Percentiles rank a stretch among this genome's conserved stretches.
These are phyloP conservation scores for Endotrypanum monterogeii DNA, from an alignment of 208 protist species.

Conservation along the genomic window DNA sequence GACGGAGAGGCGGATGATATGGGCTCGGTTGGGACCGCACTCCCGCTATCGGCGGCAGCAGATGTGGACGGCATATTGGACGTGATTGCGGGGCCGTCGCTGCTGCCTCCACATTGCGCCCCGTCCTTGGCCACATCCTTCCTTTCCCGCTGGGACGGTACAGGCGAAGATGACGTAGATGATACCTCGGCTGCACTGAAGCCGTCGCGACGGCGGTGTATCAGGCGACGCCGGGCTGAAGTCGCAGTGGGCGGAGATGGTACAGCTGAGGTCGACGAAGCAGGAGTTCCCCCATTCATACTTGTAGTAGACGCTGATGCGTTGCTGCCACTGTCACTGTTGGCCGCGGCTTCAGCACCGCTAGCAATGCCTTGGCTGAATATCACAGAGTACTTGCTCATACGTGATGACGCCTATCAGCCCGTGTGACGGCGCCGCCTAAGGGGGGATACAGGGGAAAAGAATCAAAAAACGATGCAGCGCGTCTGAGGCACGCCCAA, in stretches of 20 bases:
- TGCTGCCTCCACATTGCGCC: neutral
- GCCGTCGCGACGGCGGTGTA: slow-evolving; percentile 17
- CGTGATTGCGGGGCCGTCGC: neutral
- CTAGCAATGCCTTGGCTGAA: slow-evolving; percentile 18
- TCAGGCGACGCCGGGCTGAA: slow-evolving; percentile 2
- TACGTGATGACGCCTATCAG: neutral
- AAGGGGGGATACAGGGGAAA: neutral
- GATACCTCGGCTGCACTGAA: neutral
- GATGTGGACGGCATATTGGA: neutral
- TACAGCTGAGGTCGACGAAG: neutral
- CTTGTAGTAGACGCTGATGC: neutral
- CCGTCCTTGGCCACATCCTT: neutral
- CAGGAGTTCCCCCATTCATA: neutral
- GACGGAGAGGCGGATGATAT: neutral
- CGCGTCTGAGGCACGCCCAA: too few relatives aligned
- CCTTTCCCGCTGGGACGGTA: too few relatives aligned
- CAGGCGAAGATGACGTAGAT: neutral
- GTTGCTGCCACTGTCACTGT: neutral
- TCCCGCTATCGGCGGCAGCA: neutral
- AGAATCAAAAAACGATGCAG: too few relatives aligned
- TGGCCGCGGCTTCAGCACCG: neutral
- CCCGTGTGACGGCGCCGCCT: neutral
- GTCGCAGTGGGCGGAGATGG: neutral
- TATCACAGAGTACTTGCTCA: slow-evolving; percentile 58
- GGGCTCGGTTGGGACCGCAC: neutral